phyloP scores from a whole-genome alignment of 805 yeast genomes.

The Wickerhamiella alocasiicola region DNA sequence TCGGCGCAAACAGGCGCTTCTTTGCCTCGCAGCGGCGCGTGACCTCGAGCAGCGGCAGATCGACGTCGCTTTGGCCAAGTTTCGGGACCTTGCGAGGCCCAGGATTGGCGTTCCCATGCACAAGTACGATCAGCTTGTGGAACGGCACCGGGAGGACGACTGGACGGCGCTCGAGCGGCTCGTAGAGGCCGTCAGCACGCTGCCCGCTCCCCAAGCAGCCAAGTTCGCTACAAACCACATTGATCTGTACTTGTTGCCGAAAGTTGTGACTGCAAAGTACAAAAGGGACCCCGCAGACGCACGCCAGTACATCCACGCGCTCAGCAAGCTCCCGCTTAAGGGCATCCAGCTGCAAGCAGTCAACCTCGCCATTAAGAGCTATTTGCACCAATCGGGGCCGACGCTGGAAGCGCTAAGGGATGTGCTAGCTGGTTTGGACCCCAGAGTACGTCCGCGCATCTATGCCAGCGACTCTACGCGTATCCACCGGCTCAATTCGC shows the following conservation, averaged over 20 bases:
- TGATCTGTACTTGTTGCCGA: conserved; percentile 1
- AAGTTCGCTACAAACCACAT: neutral
- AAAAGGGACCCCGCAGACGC: neutral
- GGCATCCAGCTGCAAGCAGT: conserved; percentile 5
- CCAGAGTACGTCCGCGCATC: neutral
- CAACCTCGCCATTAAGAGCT: conserved; percentile 1
- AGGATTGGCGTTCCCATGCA: too few species aligned
- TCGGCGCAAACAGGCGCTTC: too few species aligned
- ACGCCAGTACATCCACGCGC: neutral
- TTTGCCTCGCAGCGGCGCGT: too few species aligned
- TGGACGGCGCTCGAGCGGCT: neutral
- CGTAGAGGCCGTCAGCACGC: neutral
- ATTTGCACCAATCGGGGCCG: neutral
- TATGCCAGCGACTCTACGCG: neutral
- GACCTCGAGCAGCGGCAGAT: too few species aligned
- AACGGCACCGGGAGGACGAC: too few species aligned
- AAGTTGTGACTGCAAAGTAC: neutral
- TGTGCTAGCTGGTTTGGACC: neutral
- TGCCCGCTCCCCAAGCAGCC: neutral
- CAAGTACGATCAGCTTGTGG: too few species aligned
- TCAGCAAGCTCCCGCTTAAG: neutral
- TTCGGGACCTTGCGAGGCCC: too few species aligned
- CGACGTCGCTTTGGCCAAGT: too few species aligned
- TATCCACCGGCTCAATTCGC: neutral
- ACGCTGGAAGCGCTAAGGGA: neutral